phyloP scores from a whole-genome alignment of 176 grass and related monocot species.

The Hordeum marinum region DNA sequence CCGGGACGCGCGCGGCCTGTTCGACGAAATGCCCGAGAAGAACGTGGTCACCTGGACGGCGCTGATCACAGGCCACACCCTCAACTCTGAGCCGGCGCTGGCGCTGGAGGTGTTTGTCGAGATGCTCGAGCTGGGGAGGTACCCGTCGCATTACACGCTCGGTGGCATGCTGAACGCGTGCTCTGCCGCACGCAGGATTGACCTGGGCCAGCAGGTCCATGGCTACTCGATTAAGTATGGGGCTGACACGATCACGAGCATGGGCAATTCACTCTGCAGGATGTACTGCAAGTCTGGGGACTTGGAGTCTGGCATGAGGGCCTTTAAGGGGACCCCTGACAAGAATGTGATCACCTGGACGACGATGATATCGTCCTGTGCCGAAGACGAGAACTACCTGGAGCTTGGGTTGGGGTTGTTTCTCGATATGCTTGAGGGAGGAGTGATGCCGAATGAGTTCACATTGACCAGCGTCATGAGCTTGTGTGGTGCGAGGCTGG shows the following conservation, averaged over 20 bases:
- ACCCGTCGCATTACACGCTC: constrained; percentile 55
- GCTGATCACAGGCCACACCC: constrained; percentile 46
- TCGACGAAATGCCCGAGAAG: constrained; percentile 29
- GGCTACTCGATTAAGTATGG: constrained; percentile 59
- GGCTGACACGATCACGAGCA: constrained; percentile 38
- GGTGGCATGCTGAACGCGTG: constrained; percentile 50
- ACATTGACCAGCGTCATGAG: constrained; percentile 72
- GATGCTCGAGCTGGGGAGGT: constrained; percentile 46
- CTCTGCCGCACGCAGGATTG: constrained; percentile 7
- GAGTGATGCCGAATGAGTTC: constrained; percentile 55
- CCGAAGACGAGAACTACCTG: constrained; percentile 43
- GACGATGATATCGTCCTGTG: constrained; percentile 63
- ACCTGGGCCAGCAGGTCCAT: constrained; percentile 60
- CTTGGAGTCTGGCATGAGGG: constrained; percentile 41
- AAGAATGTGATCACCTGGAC: constrained; percentile 92
- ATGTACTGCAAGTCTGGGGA: constrained; percentile 62
- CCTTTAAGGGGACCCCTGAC: constrained; percentile 45
- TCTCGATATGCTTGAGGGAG: constrained; percentile 58
- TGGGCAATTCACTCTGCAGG: constrained; percentile 60
- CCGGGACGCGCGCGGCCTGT: constrained; percentile 32
- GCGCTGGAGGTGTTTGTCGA: constrained; percentile 43
- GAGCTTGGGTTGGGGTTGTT: constrained; percentile 63
- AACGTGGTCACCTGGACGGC: constrained; percentile 74
- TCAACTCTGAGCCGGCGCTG: constrained; percentile 30
- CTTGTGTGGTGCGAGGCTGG: constrained; percentile 49